Conservation (phyloP, 495 filamentous ascomycete genomes). For the Aspergillus kassunensis region DNA sequence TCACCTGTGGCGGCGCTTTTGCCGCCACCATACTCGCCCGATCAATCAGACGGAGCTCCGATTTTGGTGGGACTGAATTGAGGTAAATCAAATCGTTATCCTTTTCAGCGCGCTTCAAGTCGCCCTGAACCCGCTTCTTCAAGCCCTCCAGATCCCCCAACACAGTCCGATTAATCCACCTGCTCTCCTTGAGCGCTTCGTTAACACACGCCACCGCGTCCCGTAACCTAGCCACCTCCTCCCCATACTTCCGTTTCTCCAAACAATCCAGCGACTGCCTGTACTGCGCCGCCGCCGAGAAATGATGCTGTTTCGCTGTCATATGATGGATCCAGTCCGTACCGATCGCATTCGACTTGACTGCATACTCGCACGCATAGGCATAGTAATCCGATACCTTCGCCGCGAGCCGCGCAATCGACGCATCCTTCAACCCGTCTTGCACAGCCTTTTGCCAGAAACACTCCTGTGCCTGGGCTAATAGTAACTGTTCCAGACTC, state of each 20-base stretch:
- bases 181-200: constrained; percentile 80
- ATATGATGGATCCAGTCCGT: constrained; percentile 98
- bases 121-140: constrained; percentile 76
- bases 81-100: constrained; percentile 96
- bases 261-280: constrained; percentile 89
- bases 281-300: constrained; percentile 93
- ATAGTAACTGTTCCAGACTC: constrained; percentile 74
- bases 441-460: constrained; percentile 98
- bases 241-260: constrained; percentile 91
- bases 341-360: constrained; percentile 83
- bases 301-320: constrained; percentile 95
- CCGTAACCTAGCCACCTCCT: constrained; percentile 83
- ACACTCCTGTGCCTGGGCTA: constrained; percentile 94
- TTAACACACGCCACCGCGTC: constrained; percentile 81
- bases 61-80: constrained; percentile 76
- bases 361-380: constrained; percentile 75
- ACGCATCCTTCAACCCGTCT: constrained; percentile 85
- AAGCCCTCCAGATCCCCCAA: constrained; percentile 78
- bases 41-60: constrained; percentile 80
- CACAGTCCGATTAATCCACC: constrained; percentile 81
- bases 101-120: constrained; percentile 88
- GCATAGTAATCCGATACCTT: constrained; percentile 92
- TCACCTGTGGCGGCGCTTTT: constrained; percentile 77
- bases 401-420: constrained; percentile 85
- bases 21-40: constrained; percentile 84